phyloP scores from a whole-genome alignment of 352 stramenopile species.

The Globisporangium sylvaticum region DNA sequence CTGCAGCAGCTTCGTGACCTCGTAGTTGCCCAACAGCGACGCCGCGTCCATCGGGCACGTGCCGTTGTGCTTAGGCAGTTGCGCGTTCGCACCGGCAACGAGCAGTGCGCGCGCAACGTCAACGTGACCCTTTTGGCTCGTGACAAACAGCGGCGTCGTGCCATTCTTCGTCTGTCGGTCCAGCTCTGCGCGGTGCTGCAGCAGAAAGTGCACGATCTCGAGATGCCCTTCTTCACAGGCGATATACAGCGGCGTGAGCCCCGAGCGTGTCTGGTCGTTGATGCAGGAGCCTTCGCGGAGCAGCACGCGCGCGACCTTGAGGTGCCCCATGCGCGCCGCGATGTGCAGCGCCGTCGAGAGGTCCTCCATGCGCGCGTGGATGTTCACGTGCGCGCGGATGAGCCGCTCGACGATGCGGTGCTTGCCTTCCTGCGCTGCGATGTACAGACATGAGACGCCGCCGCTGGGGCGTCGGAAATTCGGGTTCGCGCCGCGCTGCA shows the following conservation, averaged over 20 bases:
- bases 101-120: conserved; percentile 56
- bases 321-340: conserved; percentile 73
- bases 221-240: conserved; percentile 79
- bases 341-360: conserved; percentile 76
- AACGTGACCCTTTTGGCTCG: conserved; percentile 68
- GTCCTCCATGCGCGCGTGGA: conserved; percentile 74
- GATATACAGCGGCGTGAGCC: conserved; percentile 77
- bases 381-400: conserved; percentile 39
- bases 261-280: conserved; percentile 75
- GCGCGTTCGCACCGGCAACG: conserved; percentile 40
- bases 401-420: conserved; percentile 52
- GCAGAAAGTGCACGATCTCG: conserved; percentile 54
- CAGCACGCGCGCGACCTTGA: conserved; percentile 44
- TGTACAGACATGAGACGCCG: conserved; percentile 75
- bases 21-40: conserved; percentile 54
- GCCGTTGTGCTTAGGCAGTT: conserved; percentile 66
- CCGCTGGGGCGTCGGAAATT: conserved; percentile 58
- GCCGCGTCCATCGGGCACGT: conserved; percentile 73
- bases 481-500: conserved; percentile 51
- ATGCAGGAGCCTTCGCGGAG: conserved; percentile 47
- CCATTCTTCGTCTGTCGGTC: conserved; percentile 50
- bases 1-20: conserved; percentile 50
- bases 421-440: conserved; percentile 80
- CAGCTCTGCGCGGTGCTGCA: conserved; percentile 29
- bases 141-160: conserved; percentile 70